Conservation (phyloP, 345 rosid genomes). For the Fremontodendron californicum region DNA sequence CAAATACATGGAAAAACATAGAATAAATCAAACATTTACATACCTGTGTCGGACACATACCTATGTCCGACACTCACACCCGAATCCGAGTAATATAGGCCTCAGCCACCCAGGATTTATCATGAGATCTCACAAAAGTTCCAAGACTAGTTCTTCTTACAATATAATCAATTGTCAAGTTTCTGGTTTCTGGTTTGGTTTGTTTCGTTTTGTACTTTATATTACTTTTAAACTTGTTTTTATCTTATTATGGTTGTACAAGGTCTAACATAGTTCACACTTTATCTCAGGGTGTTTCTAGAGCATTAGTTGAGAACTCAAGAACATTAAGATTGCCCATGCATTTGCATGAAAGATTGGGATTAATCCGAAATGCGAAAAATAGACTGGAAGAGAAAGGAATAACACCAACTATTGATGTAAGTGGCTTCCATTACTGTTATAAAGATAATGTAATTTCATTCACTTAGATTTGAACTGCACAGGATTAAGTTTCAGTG, state of each 20-base stretch:
- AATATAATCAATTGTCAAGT: no score
- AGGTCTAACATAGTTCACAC: conserved; percentile 13
- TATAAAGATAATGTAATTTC: no score
- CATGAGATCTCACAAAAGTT: not conserved
- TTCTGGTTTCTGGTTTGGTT: no score
- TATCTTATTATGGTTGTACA: not conserved
- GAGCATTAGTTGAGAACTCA: conserved; percentile 78
- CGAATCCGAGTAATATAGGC: no score
- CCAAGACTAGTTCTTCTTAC: not conserved
- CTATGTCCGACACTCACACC: no score
- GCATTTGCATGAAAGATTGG: conserved; percentile 77
- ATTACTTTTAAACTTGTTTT: not conserved
- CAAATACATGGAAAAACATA: no score
- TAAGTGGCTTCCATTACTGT: conserved; percentile 34
- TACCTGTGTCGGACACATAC: no score
- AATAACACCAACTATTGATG: conserved; percentile 78
- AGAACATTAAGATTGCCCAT: conserved; percentile 82
- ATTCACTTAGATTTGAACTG: not conserved
- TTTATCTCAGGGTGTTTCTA: conserved; percentile 69
- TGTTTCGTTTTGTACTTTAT: not conserved
- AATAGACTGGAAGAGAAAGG: conserved; percentile 75
- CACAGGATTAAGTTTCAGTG: not conserved
- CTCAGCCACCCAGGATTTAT: not conserved
- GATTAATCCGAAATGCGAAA: conserved; percentile 80
- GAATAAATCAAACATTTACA: no score